These are phyloP conservation scores for barrel medic (Medicago truncatula) DNA, from an alignment of 306 rosid species.

Conservation along the genomic window DNA sequence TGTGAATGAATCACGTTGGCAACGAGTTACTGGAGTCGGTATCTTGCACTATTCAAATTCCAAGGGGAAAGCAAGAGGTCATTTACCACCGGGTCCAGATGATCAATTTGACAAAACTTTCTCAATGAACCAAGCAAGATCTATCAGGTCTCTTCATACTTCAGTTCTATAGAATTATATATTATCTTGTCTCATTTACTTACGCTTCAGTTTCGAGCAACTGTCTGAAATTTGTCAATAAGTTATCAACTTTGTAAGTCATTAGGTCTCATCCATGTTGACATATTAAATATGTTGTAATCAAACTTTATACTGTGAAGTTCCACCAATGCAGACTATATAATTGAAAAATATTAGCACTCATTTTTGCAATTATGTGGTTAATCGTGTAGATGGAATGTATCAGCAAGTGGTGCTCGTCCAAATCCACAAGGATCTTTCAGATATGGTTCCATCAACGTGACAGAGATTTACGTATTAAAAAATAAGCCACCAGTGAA, in stretches of 20 bases:
- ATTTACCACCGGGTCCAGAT: constrained; percentile 77
- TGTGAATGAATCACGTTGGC: constrained; percentile 85
- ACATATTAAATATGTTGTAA: too few relatives aligned
- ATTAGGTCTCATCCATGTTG: too few relatives aligned
- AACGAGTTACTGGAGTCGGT: constrained; percentile 89
- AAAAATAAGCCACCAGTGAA: constrained; percentile 70
- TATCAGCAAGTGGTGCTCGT: constrained; percentile 98
- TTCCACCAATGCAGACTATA: too few relatives aligned
- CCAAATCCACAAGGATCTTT: constrained; percentile 99
- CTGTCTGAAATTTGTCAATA: not conserved
- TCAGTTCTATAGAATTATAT: constrained; percentile 5
- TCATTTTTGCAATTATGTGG: constrained; percentile 39
- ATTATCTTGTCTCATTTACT: constrained; percentile 7
- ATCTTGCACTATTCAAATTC: constrained; percentile 86
- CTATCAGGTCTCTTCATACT: constrained; percentile 73
- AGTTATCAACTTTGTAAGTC: too few relatives aligned
- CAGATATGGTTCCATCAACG: constrained; percentile 92
- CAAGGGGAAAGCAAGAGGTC: constrained; percentile 93
- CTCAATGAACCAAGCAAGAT: constrained; percentile 99
- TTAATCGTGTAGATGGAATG: constrained; percentile 81
- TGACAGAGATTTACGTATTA: constrained; percentile 83
- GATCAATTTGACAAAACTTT: constrained; percentile 90
- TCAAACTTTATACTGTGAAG: too few relatives aligned
- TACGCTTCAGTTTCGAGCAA: not conserved
- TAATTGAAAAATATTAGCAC: not conserved